Conservation (phyloP, 768 basidiomycete genomes). For the Panaeolus papilionaceus region DNA sequence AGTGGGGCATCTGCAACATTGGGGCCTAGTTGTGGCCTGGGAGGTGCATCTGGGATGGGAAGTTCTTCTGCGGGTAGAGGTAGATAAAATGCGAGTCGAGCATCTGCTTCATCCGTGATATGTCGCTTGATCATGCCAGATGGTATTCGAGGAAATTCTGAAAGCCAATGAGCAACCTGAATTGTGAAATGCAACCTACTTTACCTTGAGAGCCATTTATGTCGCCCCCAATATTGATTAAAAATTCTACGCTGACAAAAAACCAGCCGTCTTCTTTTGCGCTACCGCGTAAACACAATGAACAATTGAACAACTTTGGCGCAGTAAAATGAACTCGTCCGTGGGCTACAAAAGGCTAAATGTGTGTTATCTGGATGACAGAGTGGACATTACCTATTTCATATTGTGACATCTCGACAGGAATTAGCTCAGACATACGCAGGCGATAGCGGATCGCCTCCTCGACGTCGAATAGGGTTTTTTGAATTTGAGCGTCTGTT, state of each 20-base stretch:
- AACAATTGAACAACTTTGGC: constrained; percentile 74
- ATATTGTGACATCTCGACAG: constrained; percentile 79
- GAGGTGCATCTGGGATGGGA: constrained; percentile 47
- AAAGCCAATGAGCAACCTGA: not conserved
- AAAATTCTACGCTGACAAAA: constrained; percentile 78
- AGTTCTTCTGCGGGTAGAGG: constrained; percentile 51
- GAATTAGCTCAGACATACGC: constrained; percentile 78
- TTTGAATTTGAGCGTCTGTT: constrained; percentile 68
- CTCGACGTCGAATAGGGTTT: constrained; percentile 76
- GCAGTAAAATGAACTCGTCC: constrained; percentile 84
- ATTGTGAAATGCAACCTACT: not conserved
- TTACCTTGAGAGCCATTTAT: constrained; percentile 74
- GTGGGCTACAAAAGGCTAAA: constrained; percentile 51
- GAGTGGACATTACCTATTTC: constrained; percentile 56
- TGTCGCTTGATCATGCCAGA: constrained; percentile 65
- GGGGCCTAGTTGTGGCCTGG: constrained; percentile 58
- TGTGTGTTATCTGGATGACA: constrained; percentile 20
- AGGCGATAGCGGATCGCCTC: constrained; percentile 81
- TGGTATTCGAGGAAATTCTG: constrained; percentile 80
- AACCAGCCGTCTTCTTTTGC: constrained; percentile 83
- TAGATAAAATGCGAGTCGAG: constrained; percentile 68
- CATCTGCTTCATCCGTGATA: constrained; percentile 77
- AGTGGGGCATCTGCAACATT: constrained; percentile 82
- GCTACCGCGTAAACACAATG: constrained; percentile 76
- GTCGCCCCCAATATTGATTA: constrained; percentile 77